phyloP scores from a whole-genome alignment of 305 asterid species.

The Galium porrigens region DNA sequence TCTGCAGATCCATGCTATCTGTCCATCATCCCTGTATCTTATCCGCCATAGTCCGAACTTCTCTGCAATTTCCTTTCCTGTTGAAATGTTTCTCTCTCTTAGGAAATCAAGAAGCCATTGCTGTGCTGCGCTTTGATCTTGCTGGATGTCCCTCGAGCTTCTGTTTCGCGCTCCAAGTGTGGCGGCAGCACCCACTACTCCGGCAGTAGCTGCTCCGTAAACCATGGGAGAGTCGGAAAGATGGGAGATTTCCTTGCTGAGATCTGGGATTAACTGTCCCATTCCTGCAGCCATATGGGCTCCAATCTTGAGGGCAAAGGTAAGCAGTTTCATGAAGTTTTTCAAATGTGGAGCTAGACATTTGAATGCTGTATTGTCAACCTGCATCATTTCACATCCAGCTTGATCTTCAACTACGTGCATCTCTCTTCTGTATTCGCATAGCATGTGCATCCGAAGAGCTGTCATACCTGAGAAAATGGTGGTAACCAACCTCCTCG shows the following conservation, averaged over 20 bases:
- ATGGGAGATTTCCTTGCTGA: slow-evolving; percentile 65
- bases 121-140: slow-evolving; percentile 55
- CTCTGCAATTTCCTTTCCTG: slow-evolving; percentile 74
- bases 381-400: slow-evolving; percentile 79
- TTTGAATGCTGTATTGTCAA: slow-evolving; percentile 54
- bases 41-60: slow-evolving; percentile 68
- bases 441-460: slow-evolving; percentile 56
- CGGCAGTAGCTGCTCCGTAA: slow-evolving; percentile 60
- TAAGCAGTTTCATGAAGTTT: slow-evolving; percentile 58
- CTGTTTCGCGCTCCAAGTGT: slow-evolving; percentile 38
- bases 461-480: slow-evolving; percentile 66
- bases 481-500: slow-evolving; percentile 62
- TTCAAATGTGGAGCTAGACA: slow-evolving; percentile 59
- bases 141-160: slow-evolving; percentile 37
- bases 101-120: slow-evolving; percentile 68
- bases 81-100: slow-evolving; percentile 51
- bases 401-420: slow-evolving; percentile 78
- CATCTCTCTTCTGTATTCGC: slow-evolving; percentile 63
- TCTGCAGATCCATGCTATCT: slow-evolving; percentile 71
- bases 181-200: slow-evolving; percentile 55
- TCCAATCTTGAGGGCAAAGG: slow-evolving; percentile 80
- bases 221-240: slow-evolving; percentile 42
- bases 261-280: slow-evolving; percentile 90
- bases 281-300: slow-evolving; percentile 86
- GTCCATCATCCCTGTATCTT: slow-evolving; percentile 66